Base-by-base conservation (phyloP, 768 basidiomycete genomes). In the Trametes meyenii region DNA sequence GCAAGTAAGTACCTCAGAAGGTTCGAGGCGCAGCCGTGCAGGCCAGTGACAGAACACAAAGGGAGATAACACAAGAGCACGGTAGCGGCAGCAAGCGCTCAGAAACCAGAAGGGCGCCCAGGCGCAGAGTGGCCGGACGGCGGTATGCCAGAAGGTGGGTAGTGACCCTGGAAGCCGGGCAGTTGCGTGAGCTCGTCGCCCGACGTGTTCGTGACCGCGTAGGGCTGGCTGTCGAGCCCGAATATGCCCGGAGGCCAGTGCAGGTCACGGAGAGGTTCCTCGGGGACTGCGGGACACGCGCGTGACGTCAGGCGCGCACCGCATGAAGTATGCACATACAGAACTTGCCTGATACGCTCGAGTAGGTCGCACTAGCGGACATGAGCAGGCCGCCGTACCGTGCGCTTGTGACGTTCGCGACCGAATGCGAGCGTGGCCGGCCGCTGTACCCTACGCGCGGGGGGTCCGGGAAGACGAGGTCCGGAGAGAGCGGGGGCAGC, bases 321-420 rank as follows among this genome's bases (percentile, higher is more conserved):
- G 8, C 21, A 39, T 12, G 40, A 6, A 21, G 13, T 6, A 42
- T 44, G 12, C 55, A 3, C 33, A 19, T 21, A 58, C 24, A 42
- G n/a, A 17, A 36, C 50, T 50, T 58, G 24, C 57, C 57, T 26
- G 49, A 58, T 43, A 35, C 35, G 50, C 57, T 58, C 40, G 57
- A 58, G 49, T 43, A 48, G 39, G 38, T 13, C n/a, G 48, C 56
- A 7, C 21, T 26, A 26, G 50, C 29, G 12, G 57, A 58, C 57
- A 36, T 43, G 48, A 29, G 42, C 17, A 58, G 26, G 16, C 29
- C 46, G 8, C 46, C 46, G 46, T 49, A 19, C 36, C 21, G 26
- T 5, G 17, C 3, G 14, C 49, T 26, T 12, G 8, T 35, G 10
- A 33, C 39, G 8, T 58, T 23, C 42, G 57, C 29, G 17, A 40